Conservation (phyloP, 495 filamentous ascomycete species). For the Hapsidospora chrysogenum region DNA sequence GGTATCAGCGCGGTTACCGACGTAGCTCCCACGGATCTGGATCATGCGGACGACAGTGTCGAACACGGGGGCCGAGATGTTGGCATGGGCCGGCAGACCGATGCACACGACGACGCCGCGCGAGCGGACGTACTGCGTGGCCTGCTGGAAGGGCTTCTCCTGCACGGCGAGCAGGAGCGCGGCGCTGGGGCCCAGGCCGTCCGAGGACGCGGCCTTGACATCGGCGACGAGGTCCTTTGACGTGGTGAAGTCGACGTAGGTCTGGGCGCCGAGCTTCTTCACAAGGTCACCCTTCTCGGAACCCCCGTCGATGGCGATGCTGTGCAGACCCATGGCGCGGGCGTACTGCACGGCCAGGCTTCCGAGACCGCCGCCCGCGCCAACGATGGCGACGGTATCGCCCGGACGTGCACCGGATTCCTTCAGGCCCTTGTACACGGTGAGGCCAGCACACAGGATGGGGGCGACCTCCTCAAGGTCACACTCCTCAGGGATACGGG, state of each 20-base stretch:
- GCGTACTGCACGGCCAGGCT: slow-evolving; percentile 74
- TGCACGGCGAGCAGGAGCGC: slow-evolving; percentile 71
- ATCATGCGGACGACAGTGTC: slow-evolving; percentile 75
- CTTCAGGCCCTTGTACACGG: slow-evolving; percentile 86
- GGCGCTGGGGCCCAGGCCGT: slow-evolving; percentile 73
- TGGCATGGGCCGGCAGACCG: slow-evolving; percentile 65
- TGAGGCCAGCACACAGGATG: slow-evolving; percentile 77
- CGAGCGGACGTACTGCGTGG: slow-evolving; percentile 62
- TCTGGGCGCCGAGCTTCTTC: slow-evolving; percentile 44
- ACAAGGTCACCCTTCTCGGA: slow-evolving; percentile 61
- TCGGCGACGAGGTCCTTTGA: slow-evolving; percentile 63
- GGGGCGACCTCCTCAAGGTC: slow-evolving; percentile 65
- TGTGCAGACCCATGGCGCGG: slow-evolving; percentile 68
- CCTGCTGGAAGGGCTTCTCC: slow-evolving; percentile 92
- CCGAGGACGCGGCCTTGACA: slow-evolving; percentile 60
- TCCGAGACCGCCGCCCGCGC: slow-evolving; percentile 77
- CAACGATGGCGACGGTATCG: slow-evolving; percentile 70
- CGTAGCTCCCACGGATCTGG: slow-evolving; percentile 82
- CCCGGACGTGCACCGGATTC: slow-evolving; percentile 60
- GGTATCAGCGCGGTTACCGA: slow-evolving; percentile 75
- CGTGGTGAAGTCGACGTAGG: slow-evolving; percentile 64
- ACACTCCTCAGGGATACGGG: slow-evolving; percentile 58
- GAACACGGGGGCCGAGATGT: slow-evolving; percentile 68
- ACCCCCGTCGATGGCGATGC: slow-evolving; percentile 66
- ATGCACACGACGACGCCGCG: slow-evolving; percentile 70